Percentiles rank a stretch among this genome's conserved stretches.
Conservation (phyloP, 768 basidiomycete genomes). For the Dacryopinax primogenitus region DNA sequence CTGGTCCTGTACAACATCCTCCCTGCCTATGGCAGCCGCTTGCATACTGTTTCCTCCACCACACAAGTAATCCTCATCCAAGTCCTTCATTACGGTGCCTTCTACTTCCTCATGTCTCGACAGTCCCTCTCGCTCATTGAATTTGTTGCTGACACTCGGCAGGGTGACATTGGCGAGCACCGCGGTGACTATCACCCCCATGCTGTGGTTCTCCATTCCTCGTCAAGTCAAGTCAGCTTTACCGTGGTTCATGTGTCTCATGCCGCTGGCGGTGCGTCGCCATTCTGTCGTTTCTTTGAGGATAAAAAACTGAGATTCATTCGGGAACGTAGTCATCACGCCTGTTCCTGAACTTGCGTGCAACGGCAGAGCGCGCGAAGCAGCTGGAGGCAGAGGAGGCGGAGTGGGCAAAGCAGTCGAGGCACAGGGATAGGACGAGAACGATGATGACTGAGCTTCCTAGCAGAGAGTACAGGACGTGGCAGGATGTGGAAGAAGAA, state of each 20-base stretch:
- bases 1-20: background rate
- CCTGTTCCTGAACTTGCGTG: background rate
- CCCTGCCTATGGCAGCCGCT: background rate
- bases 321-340: background rate
- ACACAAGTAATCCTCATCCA: background rate
- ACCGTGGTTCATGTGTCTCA: background rate
- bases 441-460: background rate
- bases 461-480: background rate
- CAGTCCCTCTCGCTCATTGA: background rate
- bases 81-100: background rate
- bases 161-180: background rate
- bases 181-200: background rate
- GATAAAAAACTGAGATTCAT: background rate
- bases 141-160: background rate
- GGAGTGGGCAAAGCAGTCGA: background rate
- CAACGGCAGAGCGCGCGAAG: background rate
- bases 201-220: background rate
- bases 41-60: background rate
- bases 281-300: background rate
- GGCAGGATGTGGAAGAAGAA: background rate
- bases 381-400: background rate
- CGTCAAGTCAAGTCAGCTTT: background rate
- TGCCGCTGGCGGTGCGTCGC: background rate
- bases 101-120: background rate
- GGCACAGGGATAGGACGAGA: background rate